Evolutionary conservation across 192 early-diverging fungal genomes (phyloP).

Genomic region (Kickxella alabastrina): DNA sequence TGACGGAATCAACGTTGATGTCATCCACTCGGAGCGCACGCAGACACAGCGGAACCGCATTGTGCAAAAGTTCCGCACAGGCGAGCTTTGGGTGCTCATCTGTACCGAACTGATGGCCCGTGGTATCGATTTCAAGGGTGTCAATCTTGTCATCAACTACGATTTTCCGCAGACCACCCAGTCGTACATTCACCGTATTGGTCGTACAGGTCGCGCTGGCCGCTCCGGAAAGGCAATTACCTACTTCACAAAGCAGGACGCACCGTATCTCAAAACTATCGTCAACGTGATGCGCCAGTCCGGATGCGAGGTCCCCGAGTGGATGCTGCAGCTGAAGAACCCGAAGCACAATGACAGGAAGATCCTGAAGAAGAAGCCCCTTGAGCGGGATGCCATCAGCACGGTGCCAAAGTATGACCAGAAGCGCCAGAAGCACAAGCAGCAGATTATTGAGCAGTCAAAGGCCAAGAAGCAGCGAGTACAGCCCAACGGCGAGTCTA

Average conservation of each 20-base stretch:
- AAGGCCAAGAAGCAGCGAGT: constrained; percentile 39
- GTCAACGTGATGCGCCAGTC: constrained; percentile 96
- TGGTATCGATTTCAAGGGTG: constrained; percentile 98
- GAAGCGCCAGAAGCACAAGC: constrained; percentile 63
- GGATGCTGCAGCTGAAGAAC: constrained; percentile 88
- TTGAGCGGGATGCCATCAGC: constrained; percentile 70
- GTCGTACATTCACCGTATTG: constrained; percentile 96
- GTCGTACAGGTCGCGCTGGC: constrained; percentile 97
- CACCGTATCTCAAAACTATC: constrained; percentile 81
- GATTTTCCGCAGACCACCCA: constrained; percentile 92
- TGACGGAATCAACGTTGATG: constrained; percentile 97
- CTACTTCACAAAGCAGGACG: constrained; percentile 93
- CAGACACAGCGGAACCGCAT: constrained; percentile 89
- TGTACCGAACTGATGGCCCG: constrained; percentile 96
- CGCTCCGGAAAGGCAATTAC: constrained; percentile 84
- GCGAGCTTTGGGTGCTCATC: constrained; percentile 94
- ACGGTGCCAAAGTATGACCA: constrained; percentile 74
- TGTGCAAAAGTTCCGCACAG: constrained; percentile 81
- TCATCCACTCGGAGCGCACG: constrained; percentile 95
- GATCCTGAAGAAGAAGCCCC: constrained; percentile 67
- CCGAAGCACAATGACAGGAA: constrained; percentile 59
- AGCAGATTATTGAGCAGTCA: constrained; percentile 46
- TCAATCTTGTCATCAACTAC: constrained; percentile 97
- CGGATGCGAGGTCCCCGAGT: constrained; percentile 94
- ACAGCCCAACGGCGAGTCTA: background rate